Evolutionary conservation across 495 filamentous ascomycete genomes (phyloP), one percentile per base, ranked within the genome.

Genomic region (Daldinia childiae): DNA sequence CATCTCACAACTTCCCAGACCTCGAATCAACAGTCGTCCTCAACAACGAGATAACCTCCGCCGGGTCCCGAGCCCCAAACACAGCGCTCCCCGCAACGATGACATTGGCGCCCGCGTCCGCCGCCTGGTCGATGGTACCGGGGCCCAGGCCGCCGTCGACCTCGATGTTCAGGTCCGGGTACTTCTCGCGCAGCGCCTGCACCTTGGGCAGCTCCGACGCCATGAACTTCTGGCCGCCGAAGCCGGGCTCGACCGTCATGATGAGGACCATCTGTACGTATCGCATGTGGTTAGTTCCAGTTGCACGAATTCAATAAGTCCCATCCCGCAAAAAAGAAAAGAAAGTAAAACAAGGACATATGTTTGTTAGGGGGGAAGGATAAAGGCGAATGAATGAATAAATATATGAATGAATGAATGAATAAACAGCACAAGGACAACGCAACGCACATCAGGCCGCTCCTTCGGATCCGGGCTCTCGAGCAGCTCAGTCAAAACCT

Each of bases 141-240:
- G 92, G 85, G 2, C 93, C 93, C 36, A 99, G 76, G 6, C 95
- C 95, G 43, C 95, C 95, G 79, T 99, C 95, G 29, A 99, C 95
- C 79, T 99, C 95, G 74, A 99, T 99, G 82, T 97, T 93, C 52
- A 99, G 80, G 4, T 95, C 86, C 5, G 95, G 95, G 79, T 97
- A 99, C 51, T 89, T 87, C 76, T 90, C 82, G 58, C 96, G 88
- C 74, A 99, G 84, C 51, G 90, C 92, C 58, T 88, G 77, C 34
- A 99, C 96, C 81, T 99, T 99, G 71, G 95, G 96, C 72, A 99
- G 86, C 79, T 96, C 92, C 4, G 90, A 92, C 5, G 93, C 90
- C 91, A 98, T 97, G 88, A 99, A 99, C 78, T 96, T 97, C 80
- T 99, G 96, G 12, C 95, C 95, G 66, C 95, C 96, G 80, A 98